Evolutionary conservation across 202 grass and related monocot genomes (phyloP), one percentile per base, ranked within the genome.

Genomic region (Cymbopogon flexuosus): DNA sequence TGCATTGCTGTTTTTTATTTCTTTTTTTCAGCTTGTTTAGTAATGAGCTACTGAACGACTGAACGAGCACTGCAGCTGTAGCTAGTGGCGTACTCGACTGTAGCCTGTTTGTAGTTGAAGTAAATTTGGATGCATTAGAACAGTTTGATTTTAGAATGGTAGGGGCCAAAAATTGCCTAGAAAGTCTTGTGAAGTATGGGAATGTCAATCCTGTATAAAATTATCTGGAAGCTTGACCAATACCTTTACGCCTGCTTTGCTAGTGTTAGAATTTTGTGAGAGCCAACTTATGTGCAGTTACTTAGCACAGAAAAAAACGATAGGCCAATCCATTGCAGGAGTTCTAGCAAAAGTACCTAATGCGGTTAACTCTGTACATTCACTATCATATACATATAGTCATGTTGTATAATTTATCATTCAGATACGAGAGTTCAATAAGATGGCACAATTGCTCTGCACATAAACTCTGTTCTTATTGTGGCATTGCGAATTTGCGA

Each of bases 1-100:
- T 33, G 31, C 31, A 33, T 33, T 33, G 31, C 31, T 33, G 31
- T 33, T 33, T 33, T 33, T 33, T 3, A 3, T 33, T 33, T 3
- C 31, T 4, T 33, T 33, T 18, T n/a, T 67, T 30, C 42, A 16
- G 14, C 72, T 78, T 46, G 31, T 23, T 57, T 36, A 8, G 23
- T 73, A 64, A 52, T 59, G n/a, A 70, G 11, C 15, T 61, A 78
- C 49, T 72, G 62, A 62, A 68, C 14, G 33, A 78, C 49, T 72
- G 62, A 62, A 68, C 14, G 33, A 74, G 3, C 7, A 5, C 21
- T 10, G 31, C 11, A 12, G 24, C 54, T 29, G 35, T 15, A 31
- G 81, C 24, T 65, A 65, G 47, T 40, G 18, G 6, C 15, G 12
- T 52, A 10, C 19, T 27, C 37, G 0, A 65, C 24, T 16, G 51